Evolutionary conservation across 345 rosid genomes (phyloP), one percentile per base, ranked within the genome.

Genomic region (Durio zibethinus): DNA sequence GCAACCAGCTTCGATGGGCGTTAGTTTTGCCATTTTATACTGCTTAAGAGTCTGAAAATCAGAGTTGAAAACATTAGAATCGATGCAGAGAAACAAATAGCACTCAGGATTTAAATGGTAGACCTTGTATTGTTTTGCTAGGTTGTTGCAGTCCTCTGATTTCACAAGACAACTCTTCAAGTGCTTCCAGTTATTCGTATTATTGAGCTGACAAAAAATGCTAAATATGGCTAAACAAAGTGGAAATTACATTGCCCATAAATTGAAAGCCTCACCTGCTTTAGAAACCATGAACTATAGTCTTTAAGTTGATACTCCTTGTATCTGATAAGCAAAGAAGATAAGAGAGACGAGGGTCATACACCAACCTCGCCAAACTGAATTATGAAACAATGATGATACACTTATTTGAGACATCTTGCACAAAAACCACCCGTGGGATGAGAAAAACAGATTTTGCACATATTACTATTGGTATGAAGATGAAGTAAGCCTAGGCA

Each of bases 261-360:
- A 38, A 67, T 3, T 1, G 62, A 75, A 79, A 21, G 45, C 35
- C 54, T 61, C 60, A 89, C 98, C 90, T 90, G 86, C 82, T 85
- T 89, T 16, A 88, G 92, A 86, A 93, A 95, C 98, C 97, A 95
- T 18, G 93, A 87, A 85, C 93, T 90, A 83, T 90, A 95, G 82
- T 95, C 99, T 80, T 90, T 84, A 59, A 95, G 94, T 81, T 92
- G 90, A 84, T 95, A 95, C 82, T 95, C 99, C 87, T 95, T 95
- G 89, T 89, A 95, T 86, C 98, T 94, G 73, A 80, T 61, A 72
- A 84, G 56, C 65, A 27, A 70, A 72, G 48, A 73, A 67, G 9
- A 12, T 52, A 79, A 72, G 36, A 33, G 42, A 36, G 14, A 11
- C 43, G 53, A 21, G 29, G 21, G 48, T 70, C 69, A 66, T 38